Base-by-base conservation (phyloP, 2,329 filamentous ascomycete genomes). In the Pyrenophora graminea region DNA sequence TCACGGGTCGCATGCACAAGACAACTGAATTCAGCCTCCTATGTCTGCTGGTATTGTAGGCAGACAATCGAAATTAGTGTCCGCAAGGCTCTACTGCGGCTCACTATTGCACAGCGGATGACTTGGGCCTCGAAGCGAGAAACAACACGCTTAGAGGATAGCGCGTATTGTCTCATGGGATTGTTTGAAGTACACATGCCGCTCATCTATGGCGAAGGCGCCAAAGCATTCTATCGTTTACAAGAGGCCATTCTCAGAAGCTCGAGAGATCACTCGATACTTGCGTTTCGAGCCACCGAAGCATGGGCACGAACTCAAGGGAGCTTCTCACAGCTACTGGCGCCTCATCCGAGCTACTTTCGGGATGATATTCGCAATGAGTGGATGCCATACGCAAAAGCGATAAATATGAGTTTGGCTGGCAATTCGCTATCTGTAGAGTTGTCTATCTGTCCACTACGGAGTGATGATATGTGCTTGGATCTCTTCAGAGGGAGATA, bases 141-240 rank as follows among this genome's bases (percentile, higher is more conserved):
- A 31, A 58, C 53, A 0, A 59, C 58, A 18, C 31, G 56, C 10
- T 38, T 44, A 32, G 68, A 72, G 56, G 69, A 71, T 45, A 44
- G 30, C 5, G 64, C 66, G 1, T 71, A 71, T 43, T 69, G 36
- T 18, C 53, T 72, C 1, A 45, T 71, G 2, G 69, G 68, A 0
- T 39, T 69, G 3, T 65, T 69, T 42, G 56, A 54, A 37, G 52
- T 72, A 1, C 51, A 54, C 1, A 51, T 57, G 44, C 47, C 54
- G 21, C 36, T 51, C 2, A 32, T 57, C 10, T 57, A 57, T 9
- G 54, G 47, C 6, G 47, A 57, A 31, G 51, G 54, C 1, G 13
- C 52, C 6, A 53, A 53, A 10, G 62, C 59, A 10, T 66, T 63
- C 48, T 41, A 23, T 1, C 45, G 58, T n/a, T 46, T 66, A 1